Percentiles rank a stretch among this genome's conserved stretches.
Conservation (phyloP, 352 stramenopile genomes). For the Pythium pectinolyticum region DNA sequence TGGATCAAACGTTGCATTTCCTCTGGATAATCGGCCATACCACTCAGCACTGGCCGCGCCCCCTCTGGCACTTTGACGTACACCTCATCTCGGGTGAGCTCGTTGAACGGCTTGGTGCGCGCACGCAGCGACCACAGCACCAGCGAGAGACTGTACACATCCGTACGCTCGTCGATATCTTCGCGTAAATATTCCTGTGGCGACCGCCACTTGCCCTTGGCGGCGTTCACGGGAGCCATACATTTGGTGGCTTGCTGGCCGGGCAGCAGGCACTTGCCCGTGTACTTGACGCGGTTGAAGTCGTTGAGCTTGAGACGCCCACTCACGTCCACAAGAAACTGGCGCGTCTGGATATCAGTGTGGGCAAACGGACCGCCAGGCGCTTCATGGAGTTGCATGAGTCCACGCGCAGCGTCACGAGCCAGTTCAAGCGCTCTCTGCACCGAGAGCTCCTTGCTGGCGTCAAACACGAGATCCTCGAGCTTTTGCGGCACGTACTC, state of each 20-base stretch:
- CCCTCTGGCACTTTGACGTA: constrained; percentile 55
- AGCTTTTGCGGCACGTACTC: constrained; percentile 69
- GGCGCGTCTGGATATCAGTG: constrained; percentile 74
- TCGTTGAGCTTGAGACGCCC: constrained; percentile 73
- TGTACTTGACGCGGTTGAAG: constrained; percentile 82
- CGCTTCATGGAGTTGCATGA: constrained; percentile 67
- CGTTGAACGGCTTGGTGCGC: constrained; percentile 46
- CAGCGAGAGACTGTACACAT: constrained; percentile 71
- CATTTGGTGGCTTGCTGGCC: constrained; percentile 50
- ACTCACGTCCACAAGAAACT: constrained; percentile 70
- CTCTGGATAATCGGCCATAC: constrained; percentile 59
- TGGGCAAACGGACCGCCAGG: constrained; percentile 72
- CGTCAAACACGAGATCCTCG: constrained; percentile 63
- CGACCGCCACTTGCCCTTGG: constrained; percentile 79
- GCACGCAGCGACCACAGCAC: constrained; percentile 65
- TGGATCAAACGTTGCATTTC: constrained; percentile 70
- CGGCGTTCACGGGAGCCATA: constrained; percentile 55
- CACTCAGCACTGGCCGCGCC: constrained; percentile 39
- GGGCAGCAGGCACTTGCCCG: constrained; percentile 40
- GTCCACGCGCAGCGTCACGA: constrained; percentile 51
- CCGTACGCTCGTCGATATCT: constrained; percentile 55
- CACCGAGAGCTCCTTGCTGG: constrained; percentile 40
- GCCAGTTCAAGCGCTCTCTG: constrained; percentile 49
- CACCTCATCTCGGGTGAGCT: constrained; percentile 47
- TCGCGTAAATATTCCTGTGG: constrained; percentile 65